Conservation (phyloP, 208 protist species). For the Trypanosoma mega region DNA sequence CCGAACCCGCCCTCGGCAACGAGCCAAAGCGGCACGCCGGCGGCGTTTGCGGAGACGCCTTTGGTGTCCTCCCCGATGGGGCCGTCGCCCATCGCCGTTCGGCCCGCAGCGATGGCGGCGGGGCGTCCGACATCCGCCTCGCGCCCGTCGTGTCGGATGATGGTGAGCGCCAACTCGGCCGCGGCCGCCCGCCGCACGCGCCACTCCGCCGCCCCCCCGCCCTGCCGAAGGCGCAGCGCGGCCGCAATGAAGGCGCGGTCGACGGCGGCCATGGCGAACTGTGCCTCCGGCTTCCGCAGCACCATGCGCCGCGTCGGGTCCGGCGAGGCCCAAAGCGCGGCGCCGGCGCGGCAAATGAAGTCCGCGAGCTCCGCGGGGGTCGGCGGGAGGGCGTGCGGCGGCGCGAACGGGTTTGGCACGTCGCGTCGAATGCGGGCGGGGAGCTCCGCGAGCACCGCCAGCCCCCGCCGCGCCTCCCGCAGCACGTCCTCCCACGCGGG, state of each 20-base stretch:
- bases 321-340: constrained; percentile 34
- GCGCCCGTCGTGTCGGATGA: constrained; percentile 25
- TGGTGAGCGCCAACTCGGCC: constrained; percentile 15
- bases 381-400: constrained; percentile 11
- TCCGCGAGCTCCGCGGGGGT: constrained; percentile 59
- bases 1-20: constrained; percentile 31
- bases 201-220: constrained; percentile 41
- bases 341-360: constrained; percentile 54
- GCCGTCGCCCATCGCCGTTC: constrained; percentile 22
- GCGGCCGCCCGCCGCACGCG: constrained; percentile 27
- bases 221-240: constrained; percentile 24
- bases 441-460: constrained; percentile 29
- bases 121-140: constrained; percentile 27
- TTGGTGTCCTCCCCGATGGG: too few species aligned
- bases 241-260: constrained; percentile 22
- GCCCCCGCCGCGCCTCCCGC: constrained; percentile 28
- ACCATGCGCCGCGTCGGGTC: constrained; percentile 24
- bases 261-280: constrained; percentile 24
- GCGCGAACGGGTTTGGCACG: constrained; percentile 32
- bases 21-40: constrained; percentile 19
- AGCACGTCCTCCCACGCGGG: constrained; percentile 51
- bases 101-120: constrained; percentile 14
- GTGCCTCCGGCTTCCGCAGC: constrained; percentile 17
- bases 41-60: background rate
- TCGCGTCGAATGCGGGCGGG: constrained; percentile 33